Evolutionary conservation across 345 rosid species (phyloP).

Genomic region (Cardamine occulta): DNA sequence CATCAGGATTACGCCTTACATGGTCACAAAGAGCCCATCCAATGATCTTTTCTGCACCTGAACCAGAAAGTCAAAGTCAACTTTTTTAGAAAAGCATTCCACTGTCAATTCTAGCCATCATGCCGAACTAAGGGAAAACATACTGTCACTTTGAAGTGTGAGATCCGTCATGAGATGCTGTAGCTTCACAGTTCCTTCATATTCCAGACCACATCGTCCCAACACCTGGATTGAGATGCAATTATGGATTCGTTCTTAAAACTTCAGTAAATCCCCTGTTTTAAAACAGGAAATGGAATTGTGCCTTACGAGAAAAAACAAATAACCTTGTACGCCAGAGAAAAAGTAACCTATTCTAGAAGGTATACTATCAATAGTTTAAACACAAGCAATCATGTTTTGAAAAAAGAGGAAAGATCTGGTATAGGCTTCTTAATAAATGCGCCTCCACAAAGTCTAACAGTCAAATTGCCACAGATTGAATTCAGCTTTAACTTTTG

Average conservation of each 20-base stretch:
- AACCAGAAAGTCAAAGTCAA: constrained; percentile 26
- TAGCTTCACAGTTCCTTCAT: constrained; percentile 69
- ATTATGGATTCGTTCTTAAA: constrained; percentile 22
- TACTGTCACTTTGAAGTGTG: constrained; percentile 76
- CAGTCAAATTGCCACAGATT: neutral
- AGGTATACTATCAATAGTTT: neutral
- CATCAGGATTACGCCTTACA: constrained; percentile 71
- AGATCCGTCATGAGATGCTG: constrained; percentile 64
- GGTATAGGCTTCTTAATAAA: neutral
- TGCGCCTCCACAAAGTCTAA: neutral
- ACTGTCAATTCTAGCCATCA: constrained; percentile 15
- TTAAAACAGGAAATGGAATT: neutral
- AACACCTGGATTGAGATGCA: constrained; percentile 57
- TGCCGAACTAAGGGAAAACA: constrained; percentile 32
- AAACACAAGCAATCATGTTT: constrained; percentile 5
- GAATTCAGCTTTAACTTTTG: neutral
- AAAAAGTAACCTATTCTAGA: neutral
- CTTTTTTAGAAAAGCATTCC: neutral
- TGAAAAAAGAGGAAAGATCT: neutral
- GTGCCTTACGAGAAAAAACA: constrained; percentile 8
- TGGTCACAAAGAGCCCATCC: constrained; percentile 91
- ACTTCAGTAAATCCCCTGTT: neutral
- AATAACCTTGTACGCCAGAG: constrained; percentile 6
- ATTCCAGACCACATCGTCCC: constrained; percentile 66
- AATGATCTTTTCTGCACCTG: constrained; percentile 86